Evolutionary conservation across 306 rosid species (phyloP).

Genomic region (Vachellia collinsii): DNA sequence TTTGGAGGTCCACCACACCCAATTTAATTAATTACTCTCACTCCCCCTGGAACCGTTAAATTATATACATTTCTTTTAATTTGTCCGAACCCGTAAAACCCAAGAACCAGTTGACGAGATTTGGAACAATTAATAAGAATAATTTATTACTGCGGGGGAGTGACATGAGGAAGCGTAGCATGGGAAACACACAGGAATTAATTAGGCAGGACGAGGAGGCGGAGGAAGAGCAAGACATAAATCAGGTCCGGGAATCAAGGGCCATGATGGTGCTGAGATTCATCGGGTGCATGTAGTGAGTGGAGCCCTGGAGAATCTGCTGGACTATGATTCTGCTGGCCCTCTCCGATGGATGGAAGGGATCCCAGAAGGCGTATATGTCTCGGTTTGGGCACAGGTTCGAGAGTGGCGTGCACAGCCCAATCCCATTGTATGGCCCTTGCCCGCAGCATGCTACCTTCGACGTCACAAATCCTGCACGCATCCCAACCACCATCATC

Average conservation of each 20-base stretch:
- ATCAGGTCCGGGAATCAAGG: background rate
- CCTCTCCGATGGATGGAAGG: slow-evolving; percentile 77
- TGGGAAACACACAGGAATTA: no score
- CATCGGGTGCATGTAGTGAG: slow-evolving; percentile 66
- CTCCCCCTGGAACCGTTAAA: no score
- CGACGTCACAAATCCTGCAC: slow-evolving; percentile 62
- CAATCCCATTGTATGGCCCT: slow-evolving; percentile 79
- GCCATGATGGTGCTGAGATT: slow-evolving; percentile 70
- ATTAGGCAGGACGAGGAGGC: no score
- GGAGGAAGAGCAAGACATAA: background rate
- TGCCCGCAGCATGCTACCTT: slow-evolving; percentile 84
- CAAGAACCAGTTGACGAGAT: no score
- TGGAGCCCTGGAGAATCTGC: slow-evolving; percentile 57
- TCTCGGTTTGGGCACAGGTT: slow-evolving; percentile 71
- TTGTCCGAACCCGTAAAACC: no score
- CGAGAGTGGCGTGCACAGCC: slow-evolving; percentile 65
- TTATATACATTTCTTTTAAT: no score
- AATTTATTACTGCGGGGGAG: no score
- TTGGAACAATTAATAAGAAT: no score
- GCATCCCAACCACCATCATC: no score
- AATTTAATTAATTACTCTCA: no score
- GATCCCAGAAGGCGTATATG: slow-evolving; percentile 73
- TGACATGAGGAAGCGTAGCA: no score
- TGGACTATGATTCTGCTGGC: slow-evolving; percentile 65
- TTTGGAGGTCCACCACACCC: no score